phyloP scores from a whole-genome alignment of 1,284 basidiomycete genomes.

The Ganoderma boninense region DNA sequence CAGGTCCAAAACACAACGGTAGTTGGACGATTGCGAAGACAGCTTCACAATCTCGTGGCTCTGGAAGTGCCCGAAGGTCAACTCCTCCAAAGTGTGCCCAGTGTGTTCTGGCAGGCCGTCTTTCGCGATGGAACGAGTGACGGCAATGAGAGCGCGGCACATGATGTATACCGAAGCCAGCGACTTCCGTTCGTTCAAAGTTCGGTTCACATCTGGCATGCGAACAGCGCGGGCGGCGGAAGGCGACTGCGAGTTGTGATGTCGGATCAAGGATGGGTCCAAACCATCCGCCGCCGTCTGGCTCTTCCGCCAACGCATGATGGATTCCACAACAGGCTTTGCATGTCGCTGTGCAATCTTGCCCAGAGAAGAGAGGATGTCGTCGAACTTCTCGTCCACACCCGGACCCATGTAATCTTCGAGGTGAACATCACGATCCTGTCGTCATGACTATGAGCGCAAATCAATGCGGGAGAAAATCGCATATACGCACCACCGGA shows the following conservation, averaged over 20 bases:
- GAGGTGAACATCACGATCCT: constrained; percentile 78
- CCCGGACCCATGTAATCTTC: constrained; percentile 73
- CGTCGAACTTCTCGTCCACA: constrained; percentile 83
- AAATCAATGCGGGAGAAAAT: background rate
- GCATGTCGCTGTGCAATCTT: constrained; percentile 88
- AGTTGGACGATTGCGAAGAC: constrained; percentile 72
- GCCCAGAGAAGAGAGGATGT: constrained; percentile 82
- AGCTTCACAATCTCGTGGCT: constrained; percentile 72
- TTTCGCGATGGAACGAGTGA: constrained; percentile 77
- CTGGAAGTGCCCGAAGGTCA: constrained; percentile 87
- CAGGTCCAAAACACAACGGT: constrained; percentile 81
- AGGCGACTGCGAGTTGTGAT: constrained; percentile 58
- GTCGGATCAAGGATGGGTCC: constrained; percentile 57
- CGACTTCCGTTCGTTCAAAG: constrained; percentile 80
- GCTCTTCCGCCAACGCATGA: constrained; percentile 87
- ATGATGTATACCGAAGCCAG: constrained; percentile 88
- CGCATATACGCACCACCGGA: constrained; percentile 60
- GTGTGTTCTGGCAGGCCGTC: constrained; percentile 81
- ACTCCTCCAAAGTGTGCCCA: constrained; percentile 83
- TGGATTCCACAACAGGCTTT: constrained; percentile 86
- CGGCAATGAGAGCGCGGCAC: constrained; percentile 84
- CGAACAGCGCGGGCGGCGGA: constrained; percentile 49
- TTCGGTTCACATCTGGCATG: constrained; percentile 61
- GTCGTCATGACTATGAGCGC: background rate
- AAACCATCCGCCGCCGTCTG: constrained; percentile 69